Base-by-base conservation (phyloP, 2,329 filamentous ascomycete species). In the Juglanconis oblonga region DNA sequence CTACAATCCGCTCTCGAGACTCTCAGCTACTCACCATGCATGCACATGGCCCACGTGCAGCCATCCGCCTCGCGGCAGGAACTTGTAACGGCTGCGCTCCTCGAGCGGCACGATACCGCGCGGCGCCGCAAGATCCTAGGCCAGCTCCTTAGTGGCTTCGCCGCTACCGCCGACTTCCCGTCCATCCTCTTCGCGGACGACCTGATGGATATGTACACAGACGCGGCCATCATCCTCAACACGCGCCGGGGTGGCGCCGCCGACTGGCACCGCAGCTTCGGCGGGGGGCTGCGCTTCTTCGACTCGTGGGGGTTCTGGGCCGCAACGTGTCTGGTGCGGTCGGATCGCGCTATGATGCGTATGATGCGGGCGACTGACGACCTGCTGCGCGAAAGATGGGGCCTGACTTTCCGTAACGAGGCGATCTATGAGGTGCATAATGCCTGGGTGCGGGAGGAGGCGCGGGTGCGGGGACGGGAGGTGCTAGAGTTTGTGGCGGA, bases 171-270 rank as follows among this genome's bases (percentile, higher is more conserved):
- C 35, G 67, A 76, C 53, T 67, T 74, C 11, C 73, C 73, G 0
- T 69, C 66, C 1, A 64, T 70, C 4, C 65, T 66, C 45, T 76
- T 76, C 61, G 63, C 68, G 0, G 68, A 71, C 9, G 73, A 76
- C 44, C 60, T 76, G 40, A 74, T 76, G 71, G 74, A 76, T 35
- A 70, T 74, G 65, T 76, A 73, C 6, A 73, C 73, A 0, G 70
- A 74, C 3, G 71, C 71, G 1, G 62, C 65, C 1, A 52, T 76
- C 4, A 63, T 76, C 0, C 58, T 76, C 1, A 76, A 76, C n/a
- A 44, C 35, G 35, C 52, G 60, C 42, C 44, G 45, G 24, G 60
- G 57, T 42, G 57, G 60, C 13, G 52, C 57, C 8, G 35, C 29
- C 4, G 32, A 47, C 7, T 62, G 60, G 60, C 49, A 59, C 44